Evolutionary conservation across 495 filamentous ascomycete genomes (phyloP).

Genomic region (Lasiosphaeria miniovina): DNA sequence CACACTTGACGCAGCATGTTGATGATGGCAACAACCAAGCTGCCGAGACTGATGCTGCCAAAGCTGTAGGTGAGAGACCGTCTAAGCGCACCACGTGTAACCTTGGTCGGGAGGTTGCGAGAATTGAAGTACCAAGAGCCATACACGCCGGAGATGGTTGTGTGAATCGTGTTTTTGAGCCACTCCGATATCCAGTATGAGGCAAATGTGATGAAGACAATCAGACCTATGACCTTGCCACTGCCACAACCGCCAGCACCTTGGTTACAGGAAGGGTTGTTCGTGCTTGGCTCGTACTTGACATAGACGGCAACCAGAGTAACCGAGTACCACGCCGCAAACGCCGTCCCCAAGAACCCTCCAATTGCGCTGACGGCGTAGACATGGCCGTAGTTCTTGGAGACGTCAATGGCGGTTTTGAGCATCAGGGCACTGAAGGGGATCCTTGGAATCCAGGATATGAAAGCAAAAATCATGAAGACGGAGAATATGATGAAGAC

Average conservation of each 20-base stretch:
- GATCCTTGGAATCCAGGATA: constrained; percentile 79
- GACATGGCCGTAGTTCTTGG: constrained; percentile 77
- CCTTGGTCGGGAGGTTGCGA: constrained; percentile 66
- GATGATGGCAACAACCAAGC: constrained; percentile 82
- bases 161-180: constrained; percentile 89
- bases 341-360: constrained; percentile 67
- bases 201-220: constrained; percentile 85
- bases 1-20: constrained; percentile 75
- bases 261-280: constrained; percentile 64
- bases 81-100: constrained; percentile 73
- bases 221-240: constrained; percentile 75
- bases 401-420: constrained; percentile 80
- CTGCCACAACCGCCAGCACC: constrained; percentile 66
- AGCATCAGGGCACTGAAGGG: constrained; percentile 90
- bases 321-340: constrained; percentile 62
- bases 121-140: constrained; percentile 88
- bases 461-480: constrained; percentile 52
- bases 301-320: constrained; percentile 69
- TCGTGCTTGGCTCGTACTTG: constrained; percentile 65
- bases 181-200: constrained; percentile 90
- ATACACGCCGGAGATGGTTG: constrained; percentile 82
- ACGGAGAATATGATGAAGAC: constrained; percentile 76
- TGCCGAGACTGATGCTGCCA: constrained; percentile 84
- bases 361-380: constrained; percentile 81
- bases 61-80: constrained; percentile 85